These are phyloP conservation scores for Camillea tinctor DNA, from an alignment of 2,329 filamentous ascomycete genomes.

Conservation along the genomic window DNA sequence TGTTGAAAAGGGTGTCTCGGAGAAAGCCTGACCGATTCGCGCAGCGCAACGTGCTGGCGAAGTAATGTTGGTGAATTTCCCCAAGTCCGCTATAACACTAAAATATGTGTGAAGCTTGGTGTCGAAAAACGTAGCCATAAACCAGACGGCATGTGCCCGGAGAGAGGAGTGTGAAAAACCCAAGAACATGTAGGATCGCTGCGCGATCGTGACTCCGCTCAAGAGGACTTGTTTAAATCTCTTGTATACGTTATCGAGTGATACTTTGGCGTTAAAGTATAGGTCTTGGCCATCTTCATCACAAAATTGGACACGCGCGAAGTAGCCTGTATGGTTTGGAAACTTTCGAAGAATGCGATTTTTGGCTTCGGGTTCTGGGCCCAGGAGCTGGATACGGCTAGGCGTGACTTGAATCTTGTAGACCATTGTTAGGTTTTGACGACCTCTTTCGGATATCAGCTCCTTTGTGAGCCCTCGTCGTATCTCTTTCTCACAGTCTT, in stretches of 20 bases:
- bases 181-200: constrained; percentile 62
- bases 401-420: constrained; percentile 61
- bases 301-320: constrained; percentile 68
- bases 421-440: constrained; percentile 47
- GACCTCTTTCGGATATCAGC: constrained; percentile 27
- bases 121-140: constrained; percentile 48
- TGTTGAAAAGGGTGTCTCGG: constrained; percentile 68
- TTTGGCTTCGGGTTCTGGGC: constrained; percentile 64
- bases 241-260: constrained; percentile 49
- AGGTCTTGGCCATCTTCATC: constrained; percentile 71
- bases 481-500: constrained; percentile 41
- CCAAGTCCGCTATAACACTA: constrained; percentile 47
- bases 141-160: constrained; percentile 69
- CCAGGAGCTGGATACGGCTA: constrained; percentile 53
- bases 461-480: constrained; percentile 25
- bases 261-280: constrained; percentile 51
- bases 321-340: constrained; percentile 56
- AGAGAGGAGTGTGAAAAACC: constrained; percentile 81
- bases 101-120: constrained; percentile 37
- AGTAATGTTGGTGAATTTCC: constrained; percentile 49
- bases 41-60: constrained; percentile 58
- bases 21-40: constrained; percentile 67
- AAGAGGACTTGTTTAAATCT: constrained; percentile 62
- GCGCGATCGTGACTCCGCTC: constrained; percentile 62
- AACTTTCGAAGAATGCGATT: constrained; percentile 73